These are phyloP conservation scores for Pichia ethanolica DNA, from an alignment of 805 yeast species.

Conservation along the genomic window DNA sequence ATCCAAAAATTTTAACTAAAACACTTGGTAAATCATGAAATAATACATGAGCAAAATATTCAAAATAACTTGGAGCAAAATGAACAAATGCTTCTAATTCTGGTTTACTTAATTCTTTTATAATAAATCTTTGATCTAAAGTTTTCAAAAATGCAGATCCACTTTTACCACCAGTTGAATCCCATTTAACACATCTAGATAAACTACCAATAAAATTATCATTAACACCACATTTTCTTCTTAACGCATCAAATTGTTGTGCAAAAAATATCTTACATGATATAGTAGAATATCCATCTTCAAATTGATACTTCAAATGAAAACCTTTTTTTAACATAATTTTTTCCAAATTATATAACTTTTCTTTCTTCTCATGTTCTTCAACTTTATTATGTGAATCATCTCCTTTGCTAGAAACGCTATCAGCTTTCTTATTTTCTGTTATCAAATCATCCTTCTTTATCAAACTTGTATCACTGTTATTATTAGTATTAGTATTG, in stretches of 20 bases:
- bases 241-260: constrained; percentile 92
- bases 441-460: too few species aligned
- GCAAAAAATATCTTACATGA: constrained; percentile 93
- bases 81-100: constrained; percentile 91
- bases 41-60: constrained; percentile 89
- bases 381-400: background rate
- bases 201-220: constrained; percentile 79
- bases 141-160: constrained; percentile 93
- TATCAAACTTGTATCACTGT: too few species aligned
- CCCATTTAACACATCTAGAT: constrained; percentile 92
- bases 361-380: background rate
- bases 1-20: constrained; percentile 89
- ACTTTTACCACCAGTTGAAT: constrained; percentile 92
- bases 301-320: constrained; percentile 87
- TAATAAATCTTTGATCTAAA: constrained; percentile 78
- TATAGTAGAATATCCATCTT: constrained; percentile 72
- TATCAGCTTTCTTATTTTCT: too few species aligned
- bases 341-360: constrained; percentile 39
- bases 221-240: constrained; percentile 73
- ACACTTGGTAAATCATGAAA: constrained; percentile 95
- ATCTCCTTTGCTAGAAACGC: too few species aligned
- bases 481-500: background rate
- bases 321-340: constrained; percentile 77
- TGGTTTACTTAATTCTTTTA: constrained; percentile 79
- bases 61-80: constrained; percentile 95